Base-by-base conservation (phyloP, 495 filamentous ascomycete species). In the Barbatosphaeria neglecta region DNA sequence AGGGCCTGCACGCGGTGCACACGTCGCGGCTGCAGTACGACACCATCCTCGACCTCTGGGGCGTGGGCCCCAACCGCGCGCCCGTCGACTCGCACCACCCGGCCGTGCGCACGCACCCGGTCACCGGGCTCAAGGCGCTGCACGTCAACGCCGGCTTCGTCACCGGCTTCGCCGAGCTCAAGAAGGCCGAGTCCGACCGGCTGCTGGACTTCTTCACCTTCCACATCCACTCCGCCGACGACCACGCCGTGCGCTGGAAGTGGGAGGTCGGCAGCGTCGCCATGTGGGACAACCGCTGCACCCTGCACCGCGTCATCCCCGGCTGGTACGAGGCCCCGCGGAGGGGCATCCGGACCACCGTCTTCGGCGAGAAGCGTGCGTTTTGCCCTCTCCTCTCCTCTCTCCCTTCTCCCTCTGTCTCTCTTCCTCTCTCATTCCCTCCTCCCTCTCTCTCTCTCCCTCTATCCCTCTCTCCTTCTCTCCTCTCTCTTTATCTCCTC, bases 331-430 rank as follows among this genome's bases (percentile, higher is more conserved):
- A 69, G 37, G 67, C 61, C 18, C 56, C 58, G 7, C 52, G 74
- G 37, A 59, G 67, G 43, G 74, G 71, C 7, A 68, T 75, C 18
- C 55, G 73, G 23, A 77, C 73, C 7, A 76, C 74, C 4, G 72
- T 77, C 0, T 75, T 73, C 51, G 74, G 74, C 0, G 72, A 75
- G 58, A 76, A 72, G 47, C 74, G 71, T 76, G 55, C 61, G 68
- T 60, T 19, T 8, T 33, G 24, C n/a, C n/a, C n/a, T n/a, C n/a
- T n/a, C n/a, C n/a, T n/a, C n/a, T n/a, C n/a, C n/a, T n/a, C n/a
- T n/a, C n/a, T n/a, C n/a, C n/a, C n/a, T n/a, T n/a, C n/a, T n/a
- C n/a, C n/a, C n/a, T n/a, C n/a, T n/a, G n/a, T n/a, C n/a, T n/a
- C n/a, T n/a, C n/a, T n/a, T n/a, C n/a, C n/a, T n/a, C n/a, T n/a